These are phyloP conservation scores for Crucihimalaya himalaica DNA, from an alignment of 345 rosid species.

Conservation along the genomic window DNA sequence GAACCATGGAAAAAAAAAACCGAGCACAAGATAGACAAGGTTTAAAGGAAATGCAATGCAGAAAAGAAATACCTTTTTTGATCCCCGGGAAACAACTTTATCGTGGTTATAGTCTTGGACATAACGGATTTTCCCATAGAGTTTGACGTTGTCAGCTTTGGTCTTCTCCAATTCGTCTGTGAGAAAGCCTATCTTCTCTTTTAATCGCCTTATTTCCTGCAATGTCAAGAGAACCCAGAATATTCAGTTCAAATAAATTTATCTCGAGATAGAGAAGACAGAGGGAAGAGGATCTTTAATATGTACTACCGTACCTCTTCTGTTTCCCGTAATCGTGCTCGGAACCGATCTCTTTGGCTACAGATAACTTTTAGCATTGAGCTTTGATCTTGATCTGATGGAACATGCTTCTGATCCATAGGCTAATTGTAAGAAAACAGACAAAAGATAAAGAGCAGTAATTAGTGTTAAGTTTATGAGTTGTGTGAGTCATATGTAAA, in stretches of 20 bases:
- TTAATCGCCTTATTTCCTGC: slow-evolving; percentile 90
- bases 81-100: slow-evolving; percentile 92
- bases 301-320: slow-evolving; percentile 67
- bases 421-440: slow-evolving; percentile 48
- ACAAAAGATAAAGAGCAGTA: neutral
- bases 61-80: slow-evolving; percentile 64
- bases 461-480: neutral
- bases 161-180: slow-evolving; percentile 81
- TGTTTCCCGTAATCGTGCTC: slow-evolving; percentile 78
- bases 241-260: neutral
- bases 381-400: slow-evolving; percentile 88
- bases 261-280: neutral
- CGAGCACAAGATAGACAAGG: slow-evolving; percentile 6
- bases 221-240: neutral
- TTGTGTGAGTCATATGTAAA: neutral
- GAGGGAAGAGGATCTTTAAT: neutral
- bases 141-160: slow-evolving; percentile 95
- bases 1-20: slow-evolving; percentile 10
- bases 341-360: slow-evolving; percentile 92
- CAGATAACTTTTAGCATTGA: slow-evolving; percentile 98
- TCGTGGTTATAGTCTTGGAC: slow-evolving; percentile 93
- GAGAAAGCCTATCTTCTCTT: slow-evolving; percentile 75
- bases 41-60: neutral
- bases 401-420: slow-evolving; percentile 65
- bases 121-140: slow-evolving; percentile 94